Evolutionary conservation across 305 asterid species (phyloP).

Genomic region (Fraxinus velutina): DNA sequence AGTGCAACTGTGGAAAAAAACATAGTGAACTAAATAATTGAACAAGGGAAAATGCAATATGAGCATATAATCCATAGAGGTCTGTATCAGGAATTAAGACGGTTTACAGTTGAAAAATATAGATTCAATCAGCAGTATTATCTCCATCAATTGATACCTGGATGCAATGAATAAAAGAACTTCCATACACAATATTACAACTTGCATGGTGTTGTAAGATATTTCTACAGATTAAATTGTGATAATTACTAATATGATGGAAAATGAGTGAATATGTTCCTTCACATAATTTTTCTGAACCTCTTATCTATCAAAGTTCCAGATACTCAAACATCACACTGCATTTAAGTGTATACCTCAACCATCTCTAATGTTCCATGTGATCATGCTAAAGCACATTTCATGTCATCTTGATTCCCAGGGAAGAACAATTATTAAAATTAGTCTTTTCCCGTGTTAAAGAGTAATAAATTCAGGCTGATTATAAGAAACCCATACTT

Average conservation of each 20-base stretch:
- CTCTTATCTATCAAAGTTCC: neutral
- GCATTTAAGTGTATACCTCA: neutral
- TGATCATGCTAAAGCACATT: neutral
- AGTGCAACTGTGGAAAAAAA: neutral
- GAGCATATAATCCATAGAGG: neutral
- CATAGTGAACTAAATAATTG: neutral
- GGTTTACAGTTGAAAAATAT: neutral
- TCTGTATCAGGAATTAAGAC: neutral
- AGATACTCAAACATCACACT: neutral
- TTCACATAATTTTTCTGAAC: neutral
- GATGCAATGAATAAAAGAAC: neutral
- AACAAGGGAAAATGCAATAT: neutral
- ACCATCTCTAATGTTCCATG: neutral
- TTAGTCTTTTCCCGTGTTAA: neutral
- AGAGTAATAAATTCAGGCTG: neutral
- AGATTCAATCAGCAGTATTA: neutral
- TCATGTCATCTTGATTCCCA: neutral
- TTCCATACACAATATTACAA: neutral
- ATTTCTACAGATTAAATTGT: neutral
- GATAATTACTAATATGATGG: neutral
- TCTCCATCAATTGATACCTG: conserved; percentile 3
- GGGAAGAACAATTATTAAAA: neutral
- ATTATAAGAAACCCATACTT: neutral
- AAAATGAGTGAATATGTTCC: neutral
- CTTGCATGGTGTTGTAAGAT: neutral